Evolutionary conservation across 2,329 filamentous ascomycete genomes (phyloP).

Genomic region (Trematosphaeria pertusa): DNA sequence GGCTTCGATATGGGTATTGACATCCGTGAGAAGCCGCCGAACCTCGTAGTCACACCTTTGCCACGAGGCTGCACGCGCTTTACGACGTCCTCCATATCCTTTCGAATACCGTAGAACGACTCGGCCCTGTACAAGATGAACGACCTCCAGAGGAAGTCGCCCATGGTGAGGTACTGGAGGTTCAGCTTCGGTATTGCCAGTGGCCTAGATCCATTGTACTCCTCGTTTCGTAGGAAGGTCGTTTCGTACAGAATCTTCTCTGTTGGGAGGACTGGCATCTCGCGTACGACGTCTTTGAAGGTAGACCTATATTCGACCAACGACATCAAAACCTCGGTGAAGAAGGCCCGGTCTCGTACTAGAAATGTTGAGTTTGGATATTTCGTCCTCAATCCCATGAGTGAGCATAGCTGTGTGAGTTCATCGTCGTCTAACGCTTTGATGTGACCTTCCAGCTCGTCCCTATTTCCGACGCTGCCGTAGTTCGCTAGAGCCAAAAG

Average conservation of each 20-base stretch:
- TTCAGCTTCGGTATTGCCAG: constrained; percentile 94
- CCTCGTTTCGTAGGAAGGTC: constrained; percentile 79
- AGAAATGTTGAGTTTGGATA: constrained; percentile 78
- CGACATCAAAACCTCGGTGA: constrained; percentile 75
- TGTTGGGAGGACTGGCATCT: constrained; percentile 81
- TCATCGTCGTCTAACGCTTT: constrained; percentile 77
- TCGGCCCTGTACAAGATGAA: constrained; percentile 89
- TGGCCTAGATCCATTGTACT: constrained; percentile 85
- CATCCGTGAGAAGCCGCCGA: constrained; percentile 90
- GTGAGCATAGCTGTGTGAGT: constrained; percentile 69
- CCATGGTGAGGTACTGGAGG: constrained; percentile 91
- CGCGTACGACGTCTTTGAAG: constrained; percentile 79
- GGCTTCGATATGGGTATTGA: constrained; percentile 85
- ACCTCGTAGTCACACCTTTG: constrained; percentile 70
- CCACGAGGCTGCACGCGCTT: constrained; percentile 77
- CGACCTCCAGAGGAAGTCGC: constrained; percentile 96
- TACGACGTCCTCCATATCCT: constrained; percentile 84
- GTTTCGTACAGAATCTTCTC: constrained; percentile 82
- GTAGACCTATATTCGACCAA: constrained; percentile 78
- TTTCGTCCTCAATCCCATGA: constrained; percentile 79
- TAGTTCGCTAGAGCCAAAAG: constrained; percentile 93
- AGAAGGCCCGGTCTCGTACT: constrained; percentile 67
- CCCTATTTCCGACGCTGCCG: constrained; percentile 80
- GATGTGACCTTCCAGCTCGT: constrained; percentile 79
- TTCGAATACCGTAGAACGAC: constrained; percentile 90